Base-by-base conservation (phyloP, 768 basidiomycete species). In the Sporobolomyces roseus region DNA sequence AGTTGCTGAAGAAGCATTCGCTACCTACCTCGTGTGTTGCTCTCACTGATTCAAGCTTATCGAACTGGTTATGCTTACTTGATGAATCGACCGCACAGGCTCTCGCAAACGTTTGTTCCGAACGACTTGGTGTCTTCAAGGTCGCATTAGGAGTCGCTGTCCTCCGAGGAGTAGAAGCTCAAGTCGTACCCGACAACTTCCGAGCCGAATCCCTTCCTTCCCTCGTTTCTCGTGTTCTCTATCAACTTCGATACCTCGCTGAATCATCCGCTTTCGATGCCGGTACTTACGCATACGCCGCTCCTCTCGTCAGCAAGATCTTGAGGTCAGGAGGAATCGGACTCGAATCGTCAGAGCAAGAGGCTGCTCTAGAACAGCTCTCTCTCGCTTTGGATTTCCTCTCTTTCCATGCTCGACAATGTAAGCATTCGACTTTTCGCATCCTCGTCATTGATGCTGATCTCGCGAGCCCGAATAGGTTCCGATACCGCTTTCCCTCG, bases 101-200 rank as follows among this genome's bases (percentile, higher is more conserved):
- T 12, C 80, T 96, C 32, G 85, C 88, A 30, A 76, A 83, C 53
- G 86, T 86, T 69, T 87, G 86, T 66, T 89, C 91, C 0, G 86
- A 86, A 23, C 84, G 92, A 23, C 79, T 97, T 16, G 87, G 85
- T 19, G 82, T 81, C 3, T 83, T 88, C 74, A 78, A 86, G 14
- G 82, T 82, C 51, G 90, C 89, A 85, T 80, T 93, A 8, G 91
- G 89, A 7, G 83, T 96, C 41, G 91, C 93, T 0, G 88, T 90
- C 2, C 80, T 98, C 49, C 83, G 96, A 61, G 85, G 85, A 70
- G 79, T 88, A 51, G 83, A 87, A 29, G 81, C 88, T 17, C 80
- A 81, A 3, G 80, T 84, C 3, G 82, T 97, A 0, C 89, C 91
- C 0, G 85, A 86, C 66, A 86, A 89, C 43, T 81, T 89, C 68